These are phyloP conservation scores for Rosa lucieae DNA, from an alignment of 306 rosid species.

Conservation along the genomic window DNA sequence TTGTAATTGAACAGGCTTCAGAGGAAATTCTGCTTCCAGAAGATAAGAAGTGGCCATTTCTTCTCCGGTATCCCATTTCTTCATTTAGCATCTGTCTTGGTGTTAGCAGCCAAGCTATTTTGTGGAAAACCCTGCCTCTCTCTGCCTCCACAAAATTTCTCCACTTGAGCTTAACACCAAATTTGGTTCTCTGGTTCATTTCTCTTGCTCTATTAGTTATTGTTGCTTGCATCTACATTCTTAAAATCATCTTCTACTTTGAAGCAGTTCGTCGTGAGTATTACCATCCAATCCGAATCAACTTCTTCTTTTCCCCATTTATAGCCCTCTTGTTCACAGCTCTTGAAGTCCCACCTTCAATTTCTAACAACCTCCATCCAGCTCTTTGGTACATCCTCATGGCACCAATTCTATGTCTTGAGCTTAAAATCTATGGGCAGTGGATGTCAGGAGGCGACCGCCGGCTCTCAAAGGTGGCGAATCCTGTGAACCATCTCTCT, in stretches of 20 bases:
- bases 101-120: conserved; percentile 85
- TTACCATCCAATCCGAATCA: conserved; percentile 81
- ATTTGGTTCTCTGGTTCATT: conserved; percentile 66
- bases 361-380: conserved; percentile 43
- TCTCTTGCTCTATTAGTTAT: conserved; percentile 41
- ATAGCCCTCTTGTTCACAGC: conserved; percentile 76
- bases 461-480: conserved; percentile 84
- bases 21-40: conserved; percentile 84
- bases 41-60: conserved; percentile 80
- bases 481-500: conserved; percentile 82
- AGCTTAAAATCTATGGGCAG: conserved; percentile 91
- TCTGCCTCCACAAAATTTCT: conserved; percentile 64
- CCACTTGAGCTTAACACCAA: conserved; percentile 55
- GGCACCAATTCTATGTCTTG: conserved; percentile 67
- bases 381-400: conserved; percentile 80
- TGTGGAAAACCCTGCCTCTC: conserved; percentile 77
- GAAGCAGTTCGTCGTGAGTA: conserved; percentile 95
- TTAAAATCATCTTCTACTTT: conserved; percentile 66
- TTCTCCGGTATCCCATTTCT: conserved; percentile 70
- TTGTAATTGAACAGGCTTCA: conserved; percentile 48
- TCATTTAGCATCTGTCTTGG: conserved; percentile 88
- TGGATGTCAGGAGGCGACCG: conserved; percentile 96
- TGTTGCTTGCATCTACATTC: conserved; percentile 44
- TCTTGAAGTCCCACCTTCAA: conserved; percentile 70
- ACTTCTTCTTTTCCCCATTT: conserved; percentile 94